These are phyloP conservation scores for Leccinum arenicola DNA, from an alignment of 768 basidiomycete species.

Conservation along the genomic window DNA sequence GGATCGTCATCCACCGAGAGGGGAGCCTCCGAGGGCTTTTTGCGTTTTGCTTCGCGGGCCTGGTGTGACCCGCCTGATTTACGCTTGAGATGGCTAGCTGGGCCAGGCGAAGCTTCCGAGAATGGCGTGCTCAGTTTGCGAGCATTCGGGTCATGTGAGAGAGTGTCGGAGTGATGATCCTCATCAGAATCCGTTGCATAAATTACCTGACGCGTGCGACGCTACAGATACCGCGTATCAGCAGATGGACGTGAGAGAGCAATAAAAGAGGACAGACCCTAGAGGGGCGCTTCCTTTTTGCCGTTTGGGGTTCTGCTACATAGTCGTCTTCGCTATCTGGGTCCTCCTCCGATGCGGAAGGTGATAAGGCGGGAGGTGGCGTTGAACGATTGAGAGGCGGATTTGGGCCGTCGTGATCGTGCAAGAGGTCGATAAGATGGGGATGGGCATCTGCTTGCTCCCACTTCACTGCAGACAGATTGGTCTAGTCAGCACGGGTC, in stretches of 20 bases:
- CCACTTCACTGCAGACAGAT: constrained; percentile 59
- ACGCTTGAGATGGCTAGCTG: constrained; percentile 45
- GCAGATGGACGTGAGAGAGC: constrained; percentile 9
- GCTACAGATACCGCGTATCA: constrained; percentile 34
- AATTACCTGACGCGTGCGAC: constrained; percentile 39
- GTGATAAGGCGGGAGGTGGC: constrained; percentile 32
- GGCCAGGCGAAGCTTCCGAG: constrained; percentile 23
- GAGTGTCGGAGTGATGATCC: constrained; percentile 33
- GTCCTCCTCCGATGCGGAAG: constrained; percentile 49
- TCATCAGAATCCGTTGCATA: constrained; percentile 41
- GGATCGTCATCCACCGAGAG: constrained; percentile 58
- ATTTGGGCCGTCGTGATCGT: constrained; percentile 22
- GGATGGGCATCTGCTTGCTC: constrained; percentile 64
- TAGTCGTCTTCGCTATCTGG: constrained; percentile 72
- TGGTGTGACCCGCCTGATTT: constrained; percentile 43
- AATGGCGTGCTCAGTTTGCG: constrained; percentile 19
- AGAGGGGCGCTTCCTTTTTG: constrained; percentile 32
- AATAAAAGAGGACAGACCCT: constrained; percentile 41
- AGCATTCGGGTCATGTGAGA: constrained; percentile 12
- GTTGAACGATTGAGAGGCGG: constrained; percentile 14
- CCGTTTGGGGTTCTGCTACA: constrained; percentile 42
- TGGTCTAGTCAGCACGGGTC: constrained; percentile 29
- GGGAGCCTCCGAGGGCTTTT: constrained; percentile 42
- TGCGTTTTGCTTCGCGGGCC: constrained; percentile 44
- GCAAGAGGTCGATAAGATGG: constrained; percentile 30